These are phyloP conservation scores for Moricandia moricandioides DNA, from an alignment of 345 rosid genomes.

Conservation along the genomic window DNA sequence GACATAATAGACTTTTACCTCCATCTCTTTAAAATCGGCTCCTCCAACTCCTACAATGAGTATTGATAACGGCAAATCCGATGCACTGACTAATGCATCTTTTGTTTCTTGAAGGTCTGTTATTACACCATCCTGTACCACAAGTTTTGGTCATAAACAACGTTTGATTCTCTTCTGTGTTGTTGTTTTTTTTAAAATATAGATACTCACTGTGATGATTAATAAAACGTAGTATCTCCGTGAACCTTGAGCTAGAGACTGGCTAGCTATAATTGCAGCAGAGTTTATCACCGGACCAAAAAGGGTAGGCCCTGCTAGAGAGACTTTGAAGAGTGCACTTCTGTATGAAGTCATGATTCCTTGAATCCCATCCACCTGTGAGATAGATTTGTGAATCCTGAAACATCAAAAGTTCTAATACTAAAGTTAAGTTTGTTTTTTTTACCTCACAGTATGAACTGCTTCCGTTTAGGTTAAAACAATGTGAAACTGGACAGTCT, in stretches of 20 bases:
- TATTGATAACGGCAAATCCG: conserved; percentile 83
- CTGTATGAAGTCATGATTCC: conserved; percentile 83
- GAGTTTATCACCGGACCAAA: conserved; percentile 80
- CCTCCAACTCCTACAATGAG: conserved; percentile 97
- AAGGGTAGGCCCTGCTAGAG: conserved; percentile 94
- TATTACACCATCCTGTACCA: conserved; percentile 79
- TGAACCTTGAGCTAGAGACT: conserved; percentile 61
- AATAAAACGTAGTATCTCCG: conserved; percentile 69
- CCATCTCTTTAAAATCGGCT: conserved; percentile 98
- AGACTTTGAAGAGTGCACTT: conserved; percentile 80
- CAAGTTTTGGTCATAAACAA: background rate
- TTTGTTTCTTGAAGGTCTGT: conserved; percentile 98
- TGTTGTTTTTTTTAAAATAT: background rate
- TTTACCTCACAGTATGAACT: conserved; percentile 67
- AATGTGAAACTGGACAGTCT: conserved; percentile 87
- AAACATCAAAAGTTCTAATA: background rate
- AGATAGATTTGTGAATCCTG: background rate
- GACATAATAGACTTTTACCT: conserved; percentile 43
- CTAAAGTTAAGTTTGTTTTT: conserved; percentile 3
- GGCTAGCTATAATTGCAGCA: conserved; percentile 70
- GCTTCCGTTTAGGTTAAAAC: conserved; percentile 90
- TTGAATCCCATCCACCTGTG: conserved; percentile 85
- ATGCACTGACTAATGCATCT: conserved; percentile 92
- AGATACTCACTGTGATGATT: conserved; percentile 76
- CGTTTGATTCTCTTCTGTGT: background rate